phyloP scores from a whole-genome alignment of 495 filamentous ascomycete genomes.

The Aspergillus sclerotioniger region DNA sequence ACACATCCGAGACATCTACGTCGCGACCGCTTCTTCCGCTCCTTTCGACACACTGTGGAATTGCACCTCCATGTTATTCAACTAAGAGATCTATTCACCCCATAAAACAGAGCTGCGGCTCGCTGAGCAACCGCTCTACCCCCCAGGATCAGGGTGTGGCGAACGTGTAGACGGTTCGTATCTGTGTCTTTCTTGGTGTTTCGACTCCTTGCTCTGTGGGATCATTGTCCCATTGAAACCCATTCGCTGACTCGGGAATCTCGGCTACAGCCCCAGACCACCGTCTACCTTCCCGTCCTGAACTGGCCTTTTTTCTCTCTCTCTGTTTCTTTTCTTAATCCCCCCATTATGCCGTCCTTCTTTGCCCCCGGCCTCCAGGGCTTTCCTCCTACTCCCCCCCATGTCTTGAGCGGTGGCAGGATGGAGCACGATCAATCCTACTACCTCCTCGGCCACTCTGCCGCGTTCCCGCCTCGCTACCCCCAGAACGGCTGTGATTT shows the following conservation, averaged over 20 bases:
- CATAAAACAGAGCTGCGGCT: constrained; percentile 42
- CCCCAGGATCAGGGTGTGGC: constrained; percentile 42
- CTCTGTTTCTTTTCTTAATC: constrained; percentile 11
- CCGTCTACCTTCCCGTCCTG: constrained; percentile 42
- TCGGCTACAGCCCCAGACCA: constrained; percentile 17
- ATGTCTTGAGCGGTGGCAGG: constrained; percentile 38
- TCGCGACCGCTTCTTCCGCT: constrained; percentile 23
- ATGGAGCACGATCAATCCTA: constrained; percentile 42
- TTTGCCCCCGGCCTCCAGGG: constrained; percentile 43
- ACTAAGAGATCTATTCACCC: constrained; percentile 39
- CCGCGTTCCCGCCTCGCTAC: constrained; percentile 43
- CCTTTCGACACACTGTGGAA: constrained; percentile 28
- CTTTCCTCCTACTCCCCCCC: constrained; percentile 47
- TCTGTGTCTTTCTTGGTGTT: constrained; percentile 12
- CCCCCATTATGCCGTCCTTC: constrained; percentile 45
- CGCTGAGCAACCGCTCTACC: constrained; percentile 41
- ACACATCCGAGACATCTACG: constrained; percentile 15
- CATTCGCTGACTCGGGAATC: constrained; percentile 16
- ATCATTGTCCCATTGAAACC: constrained; percentile 6
- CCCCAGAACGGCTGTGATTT: constrained; percentile 49
- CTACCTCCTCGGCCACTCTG: constrained; percentile 40
- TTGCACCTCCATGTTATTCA: constrained; percentile 42
- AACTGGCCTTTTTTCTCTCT: constrained; percentile 29
- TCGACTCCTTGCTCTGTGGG: constrained; percentile 12
- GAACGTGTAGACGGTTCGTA: constrained; percentile 51